A percentile compares a stretch with the other conserved stretches of the same genome.
Conservation (phyloP, 768 basidiomycete genomes). For the Candolleomyces aberdarensis region DNA sequence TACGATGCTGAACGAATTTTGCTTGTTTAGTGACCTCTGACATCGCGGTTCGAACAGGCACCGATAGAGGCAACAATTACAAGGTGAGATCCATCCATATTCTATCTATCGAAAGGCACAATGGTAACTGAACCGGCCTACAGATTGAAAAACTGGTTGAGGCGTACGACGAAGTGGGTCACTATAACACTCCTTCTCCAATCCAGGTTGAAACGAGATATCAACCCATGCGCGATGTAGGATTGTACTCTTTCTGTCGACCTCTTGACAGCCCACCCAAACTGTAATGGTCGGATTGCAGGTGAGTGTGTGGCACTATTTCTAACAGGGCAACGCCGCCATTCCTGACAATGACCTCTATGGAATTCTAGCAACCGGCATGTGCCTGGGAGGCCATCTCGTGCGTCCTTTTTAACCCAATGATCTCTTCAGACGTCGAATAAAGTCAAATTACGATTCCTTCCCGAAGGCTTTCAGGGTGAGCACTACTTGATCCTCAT, state of each 20-base stretch:
- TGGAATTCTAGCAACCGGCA: conserved; percentile 64
- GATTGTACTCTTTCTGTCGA: conserved; percentile 80
- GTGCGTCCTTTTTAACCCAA: conserved; percentile 28
- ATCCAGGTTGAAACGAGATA: neutral
- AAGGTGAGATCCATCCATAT: conserved; percentile 48
- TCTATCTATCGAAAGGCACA: neutral
- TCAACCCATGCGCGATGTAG: conserved; percentile 29
- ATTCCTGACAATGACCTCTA: neutral
- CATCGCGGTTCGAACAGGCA: conserved; percentile 6
- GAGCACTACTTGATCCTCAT: conserved; percentile 11
- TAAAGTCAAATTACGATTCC: neutral
- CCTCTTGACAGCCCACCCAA: conserved; percentile 63
- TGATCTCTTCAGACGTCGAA: neutral
- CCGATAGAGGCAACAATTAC: conserved; percentile 83
- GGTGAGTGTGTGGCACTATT: conserved; percentile 36
- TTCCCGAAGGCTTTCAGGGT: conserved; percentile 37
- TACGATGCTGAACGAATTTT: neutral
- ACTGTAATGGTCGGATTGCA: conserved; percentile 91
- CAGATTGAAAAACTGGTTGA: conserved; percentile 86
- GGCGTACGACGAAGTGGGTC: conserved; percentile 80
- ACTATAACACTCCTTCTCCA: neutral
- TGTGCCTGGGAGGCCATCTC: conserved; percentile 88
- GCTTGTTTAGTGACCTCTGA: neutral
- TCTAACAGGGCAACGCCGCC: neutral
- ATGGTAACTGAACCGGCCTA: neutral